A percentile compares a stretch with the other conserved stretches of the same genome.
Evolutionary conservation across 169 alveolate genomes (phyloP).

Genomic region (Plasmodium gonderi): DNA sequence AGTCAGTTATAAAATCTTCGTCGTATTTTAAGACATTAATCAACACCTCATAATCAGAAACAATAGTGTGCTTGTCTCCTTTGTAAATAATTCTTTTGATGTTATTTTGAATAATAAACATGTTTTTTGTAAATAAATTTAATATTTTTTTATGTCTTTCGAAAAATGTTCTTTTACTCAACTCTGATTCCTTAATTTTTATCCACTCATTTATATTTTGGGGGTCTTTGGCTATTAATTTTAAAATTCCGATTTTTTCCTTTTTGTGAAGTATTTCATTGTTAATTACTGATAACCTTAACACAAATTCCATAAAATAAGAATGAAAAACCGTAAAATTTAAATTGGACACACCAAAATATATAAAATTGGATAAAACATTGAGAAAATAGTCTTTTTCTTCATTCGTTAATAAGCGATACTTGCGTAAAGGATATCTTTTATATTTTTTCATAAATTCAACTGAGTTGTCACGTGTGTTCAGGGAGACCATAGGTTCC

Average conservation of each 20-base stretch:
- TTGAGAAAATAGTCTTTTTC: slow-evolving; percentile 82
- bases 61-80: slow-evolving; percentile 67
- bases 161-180: slow-evolving; percentile 50
- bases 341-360: slow-evolving; percentile 83
- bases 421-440: slow-evolving; percentile 29
- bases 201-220: slow-evolving; percentile 55
- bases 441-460: slow-evolving; percentile 75
- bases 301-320: slow-evolving; percentile 77
- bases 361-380: slow-evolving; percentile 81
- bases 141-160: slow-evolving; percentile 71
- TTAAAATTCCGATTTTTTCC: slow-evolving; percentile 75
- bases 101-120: slow-evolving; percentile 65
- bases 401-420: slow-evolving; percentile 50
- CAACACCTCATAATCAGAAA: slow-evolving; percentile 65
- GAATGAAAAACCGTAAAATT: slow-evolving; percentile 85
- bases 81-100: slow-evolving; percentile 35
- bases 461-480: slow-evolving; percentile 69
- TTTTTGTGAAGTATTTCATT: slow-evolving; percentile 75
- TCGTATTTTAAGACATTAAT: slow-evolving; percentile 71
- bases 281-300: slow-evolving; percentile 76
- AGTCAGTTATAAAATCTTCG: slow-evolving; percentile 75
- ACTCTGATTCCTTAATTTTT: slow-evolving; percentile 63
- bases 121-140: slow-evolving; percentile 50
- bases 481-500: slow-evolving; percentile 77
- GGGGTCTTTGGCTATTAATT: slow-evolving; percentile 72